These are phyloP conservation scores for Rhododendron mucronatum DNA, from an alignment of 148 eudicot species.

Conservation along the genomic window DNA sequence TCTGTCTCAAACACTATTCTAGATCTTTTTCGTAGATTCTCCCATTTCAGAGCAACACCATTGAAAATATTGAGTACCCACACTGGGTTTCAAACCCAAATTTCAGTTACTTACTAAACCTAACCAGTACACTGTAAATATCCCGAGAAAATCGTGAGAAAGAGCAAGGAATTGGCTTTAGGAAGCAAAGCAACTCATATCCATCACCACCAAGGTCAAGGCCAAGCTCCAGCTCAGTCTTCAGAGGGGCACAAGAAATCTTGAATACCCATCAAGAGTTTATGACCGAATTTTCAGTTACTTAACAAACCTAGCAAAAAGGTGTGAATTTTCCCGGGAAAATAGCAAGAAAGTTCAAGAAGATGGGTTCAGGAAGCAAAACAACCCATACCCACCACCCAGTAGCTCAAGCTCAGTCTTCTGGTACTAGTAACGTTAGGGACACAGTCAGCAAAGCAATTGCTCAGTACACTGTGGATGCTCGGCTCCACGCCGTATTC, in stretches of 20 bases:
- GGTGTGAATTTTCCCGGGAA: background rate
- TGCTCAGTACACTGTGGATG: conserved; percentile 73
- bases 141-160: background rate
- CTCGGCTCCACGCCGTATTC: conserved; percentile 71
- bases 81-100: background rate
- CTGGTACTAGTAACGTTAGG: conserved; percentile 19
- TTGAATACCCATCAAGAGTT: background rate
- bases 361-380: conserved; percentile 40
- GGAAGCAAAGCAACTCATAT: conserved; percentile 29
- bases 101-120: background rate
- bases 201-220: conserved; percentile 12
- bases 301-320: background rate
- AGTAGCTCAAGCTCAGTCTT: conserved; percentile 18
- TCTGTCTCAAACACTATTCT: background rate
- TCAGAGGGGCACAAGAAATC: background rate
- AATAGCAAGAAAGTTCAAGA: background rate
- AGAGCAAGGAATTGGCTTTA: conserved; percentile 24
- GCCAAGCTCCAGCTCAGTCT: conserved; percentile 19
- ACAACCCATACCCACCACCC: conserved; percentile 20
- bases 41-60: background rate
- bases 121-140: background rate
- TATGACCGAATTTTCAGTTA: background rate
- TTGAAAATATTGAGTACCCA: background rate
- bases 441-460: conserved; percentile 61
- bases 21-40: background rate